These are phyloP conservation scores for Corymbia maculata DNA, from an alignment of 345 rosid species.

Conservation along the genomic window DNA sequence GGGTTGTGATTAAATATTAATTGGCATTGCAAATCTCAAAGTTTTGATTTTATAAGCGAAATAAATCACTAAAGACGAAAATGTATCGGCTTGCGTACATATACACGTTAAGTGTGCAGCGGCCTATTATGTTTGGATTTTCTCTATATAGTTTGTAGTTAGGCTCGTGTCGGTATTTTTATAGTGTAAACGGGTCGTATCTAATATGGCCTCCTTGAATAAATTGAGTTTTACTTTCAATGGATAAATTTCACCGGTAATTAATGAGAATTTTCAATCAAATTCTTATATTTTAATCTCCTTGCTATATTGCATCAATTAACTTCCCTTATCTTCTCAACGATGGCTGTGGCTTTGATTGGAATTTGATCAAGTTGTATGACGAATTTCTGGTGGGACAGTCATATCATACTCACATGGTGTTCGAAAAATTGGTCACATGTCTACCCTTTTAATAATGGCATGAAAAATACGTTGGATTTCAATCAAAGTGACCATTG, in stretches of 20 bases:
- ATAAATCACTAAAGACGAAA: background rate
- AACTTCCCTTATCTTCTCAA: background rate
- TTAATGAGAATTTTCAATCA: background rate
- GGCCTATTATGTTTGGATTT: background rate
- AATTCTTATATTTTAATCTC: background rate
- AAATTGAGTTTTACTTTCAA: background rate
- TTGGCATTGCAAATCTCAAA: background rate
- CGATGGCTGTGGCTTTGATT: background rate
- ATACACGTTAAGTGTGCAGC: background rate
- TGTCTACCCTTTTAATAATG: fast-evolving
- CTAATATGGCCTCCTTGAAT: background rate
- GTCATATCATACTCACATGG: fast-evolving
- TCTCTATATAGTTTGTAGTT: background rate
- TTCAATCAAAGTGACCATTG: background rate
- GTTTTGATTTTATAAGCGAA: background rate
- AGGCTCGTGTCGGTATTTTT: fast-evolving
- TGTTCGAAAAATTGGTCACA: background rate
- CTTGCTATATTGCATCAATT: background rate
- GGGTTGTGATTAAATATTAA: background rate
- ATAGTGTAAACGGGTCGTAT: background rate
- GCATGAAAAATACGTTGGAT: fast-evolving
- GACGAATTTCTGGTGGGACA: fast-evolving
- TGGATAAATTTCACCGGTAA: background rate
- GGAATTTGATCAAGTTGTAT: background rate
- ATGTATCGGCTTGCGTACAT: background rate